Conservation (phyloP, 2,329 filamentous ascomycete species). For the Cyphellophora europaea region DNA sequence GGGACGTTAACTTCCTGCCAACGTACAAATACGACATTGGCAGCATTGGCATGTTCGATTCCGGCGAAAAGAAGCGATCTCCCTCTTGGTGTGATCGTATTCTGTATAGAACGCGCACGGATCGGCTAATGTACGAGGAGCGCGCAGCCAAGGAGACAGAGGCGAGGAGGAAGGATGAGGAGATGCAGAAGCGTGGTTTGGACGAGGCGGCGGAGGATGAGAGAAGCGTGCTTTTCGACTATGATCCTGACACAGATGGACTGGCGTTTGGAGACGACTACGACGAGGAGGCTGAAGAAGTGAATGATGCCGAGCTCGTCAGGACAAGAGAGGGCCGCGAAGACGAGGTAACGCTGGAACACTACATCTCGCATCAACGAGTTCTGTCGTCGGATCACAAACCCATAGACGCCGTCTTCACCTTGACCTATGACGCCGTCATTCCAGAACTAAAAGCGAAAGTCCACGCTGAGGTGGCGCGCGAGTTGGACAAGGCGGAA, state of each 20-base stretch:
- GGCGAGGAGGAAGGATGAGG: constrained; percentile 64
- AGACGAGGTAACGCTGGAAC: constrained; percentile 46
- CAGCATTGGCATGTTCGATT: constrained; percentile 86
- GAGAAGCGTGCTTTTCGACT: constrained; percentile 79
- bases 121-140: constrained; percentile 57
- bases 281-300: constrained; percentile 39
- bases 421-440: constrained; percentile 75
- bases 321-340: constrained; percentile 19
- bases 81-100: constrained; percentile 98
- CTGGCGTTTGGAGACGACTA: constrained; percentile 39
- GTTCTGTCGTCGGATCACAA: constrained; percentile 94
- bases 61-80: constrained; percentile 83
- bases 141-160: constrained; percentile 56
- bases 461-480: constrained; percentile 76
- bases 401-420: constrained; percentile 75
- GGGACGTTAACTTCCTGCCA: constrained; percentile 76
- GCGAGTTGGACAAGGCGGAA: constrained; percentile 80
- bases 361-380: constrained; percentile 81
- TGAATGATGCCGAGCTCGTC: constrained; percentile 20
- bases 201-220: constrained; percentile 62
- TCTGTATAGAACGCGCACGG: constrained; percentile 66
- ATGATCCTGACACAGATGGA: constrained; percentile 73
- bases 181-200: constrained; percentile 73
- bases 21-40: constrained; percentile 98
- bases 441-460: constrained; percentile 75